phyloP scores from a whole-genome alignment of 140 eudicot species.

The Anethum foeniculum region DNA sequence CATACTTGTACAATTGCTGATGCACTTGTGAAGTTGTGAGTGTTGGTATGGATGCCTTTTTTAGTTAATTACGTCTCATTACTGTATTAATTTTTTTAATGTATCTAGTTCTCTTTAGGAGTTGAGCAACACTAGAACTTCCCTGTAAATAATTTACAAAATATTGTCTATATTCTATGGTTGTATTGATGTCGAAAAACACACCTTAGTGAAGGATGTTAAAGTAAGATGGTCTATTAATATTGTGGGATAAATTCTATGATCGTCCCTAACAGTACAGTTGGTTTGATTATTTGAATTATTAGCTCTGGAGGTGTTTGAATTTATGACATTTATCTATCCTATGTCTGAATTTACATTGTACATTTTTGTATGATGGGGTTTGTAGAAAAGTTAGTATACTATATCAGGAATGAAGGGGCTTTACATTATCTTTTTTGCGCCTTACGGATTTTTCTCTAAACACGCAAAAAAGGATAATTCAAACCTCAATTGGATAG shows the following conservation, averaged over 20 bases:
- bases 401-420: background rate
- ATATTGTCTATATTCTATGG: background rate
- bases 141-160: background rate
- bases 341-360: background rate
- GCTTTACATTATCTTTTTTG: background rate
- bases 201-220: background rate
- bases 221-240: background rate
- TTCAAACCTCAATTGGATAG: background rate
- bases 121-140: background rate
- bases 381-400: background rate
- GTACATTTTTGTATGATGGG: background rate
- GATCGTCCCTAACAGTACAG: background rate
- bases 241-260: too few species aligned
- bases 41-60: background rate
- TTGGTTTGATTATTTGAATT: background rate
- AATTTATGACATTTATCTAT: too few species aligned
- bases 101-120: background rate
- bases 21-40: background rate
- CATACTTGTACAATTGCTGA: background rate
- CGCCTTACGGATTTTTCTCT: background rate
- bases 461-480: background rate
- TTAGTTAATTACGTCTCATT: background rate
- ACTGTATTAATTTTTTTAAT: background rate
- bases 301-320: background rate
- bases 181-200: background rate